These are phyloP conservation scores for Novymonas esmeraldas DNA, from an alignment of 208 protist species.

Conservation along the genomic window DNA sequence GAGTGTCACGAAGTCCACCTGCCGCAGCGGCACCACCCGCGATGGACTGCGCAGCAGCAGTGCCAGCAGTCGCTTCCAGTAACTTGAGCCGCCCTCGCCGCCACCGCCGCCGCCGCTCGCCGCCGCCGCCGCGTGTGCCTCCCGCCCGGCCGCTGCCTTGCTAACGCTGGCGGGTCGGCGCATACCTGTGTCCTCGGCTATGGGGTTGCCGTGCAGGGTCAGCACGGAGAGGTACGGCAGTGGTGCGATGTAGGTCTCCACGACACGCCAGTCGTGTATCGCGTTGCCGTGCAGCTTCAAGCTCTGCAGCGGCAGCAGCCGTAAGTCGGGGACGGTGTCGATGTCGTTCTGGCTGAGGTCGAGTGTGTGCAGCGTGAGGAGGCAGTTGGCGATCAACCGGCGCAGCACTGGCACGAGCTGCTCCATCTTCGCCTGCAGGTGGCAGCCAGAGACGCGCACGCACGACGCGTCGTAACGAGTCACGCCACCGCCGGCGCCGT, in stretches of 20 bases:
- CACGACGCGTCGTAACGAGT: conserved; percentile 61
- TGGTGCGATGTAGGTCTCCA: conserved; percentile 64
- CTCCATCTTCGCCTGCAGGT: conserved; percentile 53
- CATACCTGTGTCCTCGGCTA: conserved; percentile 48
- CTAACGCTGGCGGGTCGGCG: background rate
- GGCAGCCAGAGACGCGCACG: conserved; percentile 71
- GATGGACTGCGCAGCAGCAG: conserved; percentile 55
- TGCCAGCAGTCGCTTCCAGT: conserved; percentile 63
- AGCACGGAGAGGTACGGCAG: conserved; percentile 62
- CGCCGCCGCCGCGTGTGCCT: background rate
- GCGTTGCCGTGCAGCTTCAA: conserved; percentile 79
- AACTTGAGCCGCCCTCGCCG: conserved; percentile 35
- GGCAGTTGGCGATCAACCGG: conserved; percentile 70
- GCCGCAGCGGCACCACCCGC: conserved; percentile 53
- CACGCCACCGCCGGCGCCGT: conserved; percentile 1
- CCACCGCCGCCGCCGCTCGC: background rate
- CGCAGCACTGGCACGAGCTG: conserved; percentile 69
- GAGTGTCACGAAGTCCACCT: conserved; percentile 84
- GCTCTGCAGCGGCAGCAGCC: conserved; percentile 68
- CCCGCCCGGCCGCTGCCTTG: background rate
- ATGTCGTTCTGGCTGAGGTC: conserved; percentile 84
- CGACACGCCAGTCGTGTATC: conserved; percentile 71
- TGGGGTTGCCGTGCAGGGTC: conserved; percentile 86
- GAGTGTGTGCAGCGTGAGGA: conserved; percentile 71
- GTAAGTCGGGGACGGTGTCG: conserved; percentile 59